These are phyloP conservation scores for Vanilla planifolia DNA, from an alignment of 106 monocot species.

Conservation along the genomic window DNA sequence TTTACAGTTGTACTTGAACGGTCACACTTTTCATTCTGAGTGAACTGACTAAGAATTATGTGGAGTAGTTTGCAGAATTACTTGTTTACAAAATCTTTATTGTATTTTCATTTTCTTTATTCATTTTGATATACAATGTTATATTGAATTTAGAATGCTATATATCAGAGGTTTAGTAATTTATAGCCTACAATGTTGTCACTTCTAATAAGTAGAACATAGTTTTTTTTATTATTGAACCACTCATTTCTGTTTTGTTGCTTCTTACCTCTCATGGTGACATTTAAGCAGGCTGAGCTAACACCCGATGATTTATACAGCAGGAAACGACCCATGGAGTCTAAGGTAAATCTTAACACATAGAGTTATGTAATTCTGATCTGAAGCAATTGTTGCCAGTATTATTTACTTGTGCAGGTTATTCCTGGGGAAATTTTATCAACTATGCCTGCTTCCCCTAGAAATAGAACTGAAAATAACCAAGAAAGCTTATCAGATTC, in stretches of 20 bases:
- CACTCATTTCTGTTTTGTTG: neutral
- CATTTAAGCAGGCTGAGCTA: constrained; percentile 58
- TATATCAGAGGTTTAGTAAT: too few species aligned
- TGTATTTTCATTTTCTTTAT: too few species aligned
- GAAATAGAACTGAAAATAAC: constrained; percentile 32
- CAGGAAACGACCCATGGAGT: constrained; percentile 51
- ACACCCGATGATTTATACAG: constrained; percentile 76
- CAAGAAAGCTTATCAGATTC: constrained; percentile 35
- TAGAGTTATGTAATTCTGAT: neutral
- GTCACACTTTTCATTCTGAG: too few species aligned
- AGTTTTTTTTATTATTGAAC: neutral
- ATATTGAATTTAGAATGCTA: too few species aligned
- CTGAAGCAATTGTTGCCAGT: constrained; percentile 3
- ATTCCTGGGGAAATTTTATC: constrained; percentile 16
- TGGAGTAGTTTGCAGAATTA: too few species aligned
- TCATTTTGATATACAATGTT: too few species aligned
- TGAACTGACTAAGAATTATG: too few species aligned
- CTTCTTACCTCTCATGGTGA: neutral
- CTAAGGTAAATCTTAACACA: constrained; percentile 39
- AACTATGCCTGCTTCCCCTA: constrained; percentile 15
- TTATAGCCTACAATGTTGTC: too few species aligned
- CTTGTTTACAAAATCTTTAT: too few species aligned
- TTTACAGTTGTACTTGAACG: too few species aligned
- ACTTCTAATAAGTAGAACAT: too few species aligned
- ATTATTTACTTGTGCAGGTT: constrained; percentile 39